Evolutionary conservation across 495 filamentous ascomycete genomes (phyloP).

Genomic region (Aspergillus hancockii): DNA sequence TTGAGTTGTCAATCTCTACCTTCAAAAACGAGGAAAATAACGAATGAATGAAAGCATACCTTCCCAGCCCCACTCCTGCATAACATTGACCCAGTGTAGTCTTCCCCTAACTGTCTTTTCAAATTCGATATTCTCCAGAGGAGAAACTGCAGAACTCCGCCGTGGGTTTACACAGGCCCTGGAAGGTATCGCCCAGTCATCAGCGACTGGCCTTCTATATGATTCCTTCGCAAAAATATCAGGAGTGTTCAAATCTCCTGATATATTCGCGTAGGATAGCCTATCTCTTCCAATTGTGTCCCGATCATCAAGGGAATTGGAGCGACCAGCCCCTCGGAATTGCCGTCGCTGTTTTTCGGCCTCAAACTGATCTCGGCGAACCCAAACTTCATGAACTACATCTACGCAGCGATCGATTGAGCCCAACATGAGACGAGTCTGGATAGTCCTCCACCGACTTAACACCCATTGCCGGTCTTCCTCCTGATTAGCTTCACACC

Average conservation of each 20-base stretch:
- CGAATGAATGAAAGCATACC: constrained; percentile 45
- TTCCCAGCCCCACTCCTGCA: constrained; percentile 81
- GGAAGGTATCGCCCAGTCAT: constrained; percentile 1
- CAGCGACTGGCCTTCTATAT: constrained; percentile 13
- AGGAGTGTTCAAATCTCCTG: constrained; percentile 1
- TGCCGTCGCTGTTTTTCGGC: constrained; percentile 31
- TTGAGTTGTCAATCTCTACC: constrained; percentile 6
- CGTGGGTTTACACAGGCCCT: constrained; percentile 18
- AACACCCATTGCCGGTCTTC: constrained; percentile 72
- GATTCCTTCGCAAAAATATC: constrained; percentile 17
- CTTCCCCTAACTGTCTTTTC: constrained; percentile 67
- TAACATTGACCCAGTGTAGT: constrained; percentile 77
- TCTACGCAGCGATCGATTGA: constrained; percentile 74
- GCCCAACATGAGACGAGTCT: constrained; percentile 66
- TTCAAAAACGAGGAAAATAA: background rate
- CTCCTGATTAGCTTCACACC: constrained; percentile 61
- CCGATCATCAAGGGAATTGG: constrained; percentile 16
- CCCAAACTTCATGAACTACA: constrained; percentile 72
- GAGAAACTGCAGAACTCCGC: constrained; percentile 33
- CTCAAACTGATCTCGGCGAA: constrained; percentile 55
- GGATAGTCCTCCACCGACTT: constrained; percentile 65
- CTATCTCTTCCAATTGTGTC: constrained; percentile 10
- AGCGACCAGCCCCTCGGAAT: constrained; percentile 12
- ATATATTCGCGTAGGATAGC: constrained; percentile 11
- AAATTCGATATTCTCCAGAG: constrained; percentile 55